Evolutionary conservation across 2,329 filamentous ascomycete genomes (phyloP), one percentile per base, ranked within the genome.

Genomic region (Fusarium pseudocircinatum): DNA sequence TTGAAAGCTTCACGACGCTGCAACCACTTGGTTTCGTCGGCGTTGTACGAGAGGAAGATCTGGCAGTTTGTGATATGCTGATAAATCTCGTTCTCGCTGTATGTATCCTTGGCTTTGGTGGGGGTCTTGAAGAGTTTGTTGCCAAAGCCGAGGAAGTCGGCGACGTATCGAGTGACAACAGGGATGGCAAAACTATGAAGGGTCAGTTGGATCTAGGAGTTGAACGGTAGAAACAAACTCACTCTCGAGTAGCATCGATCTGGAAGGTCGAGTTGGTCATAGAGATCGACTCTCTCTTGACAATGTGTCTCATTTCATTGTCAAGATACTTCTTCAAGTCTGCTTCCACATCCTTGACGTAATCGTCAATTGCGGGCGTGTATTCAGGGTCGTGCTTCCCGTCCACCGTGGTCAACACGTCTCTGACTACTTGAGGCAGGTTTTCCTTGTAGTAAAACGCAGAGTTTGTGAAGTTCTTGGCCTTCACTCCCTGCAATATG

Each of bases 51-150:
- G 1, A 78, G 57, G 66, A 77, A 78, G 1, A 71, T 47, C 24
- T 78, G 75, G 20, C 75, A 78, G 58, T 78, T 76, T 12, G 72
- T 76, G 57, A 78, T 77, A 43, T 78, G 75, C 47, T 76, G 74
- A 10, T 77, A 78, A 6, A 78, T 70, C 28, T 76, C 70, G 30
- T 78, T 78, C 59, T 77, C 75, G 6, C 50, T 60, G 46, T 69
- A 64, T 4, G 26, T 56, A 18, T 26, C 60, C 9, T 47, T 59
- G 62, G 15, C 6, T 3, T 16, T 42, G 20, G 20, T 36, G 0
- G 52, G 34, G 2, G 7, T 15, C 57, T 16, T 46, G 39, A 26
- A 74, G 16, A 24, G 62, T n/a, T 54, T 75, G 24, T 14, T 43
- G 10, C 69, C 69, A 4, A 78, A 76, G 39, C 75, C 75, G 0